Base-by-base conservation (phyloP, 139 green algal genomes). In the Chlamydomonas eustigma region DNA sequence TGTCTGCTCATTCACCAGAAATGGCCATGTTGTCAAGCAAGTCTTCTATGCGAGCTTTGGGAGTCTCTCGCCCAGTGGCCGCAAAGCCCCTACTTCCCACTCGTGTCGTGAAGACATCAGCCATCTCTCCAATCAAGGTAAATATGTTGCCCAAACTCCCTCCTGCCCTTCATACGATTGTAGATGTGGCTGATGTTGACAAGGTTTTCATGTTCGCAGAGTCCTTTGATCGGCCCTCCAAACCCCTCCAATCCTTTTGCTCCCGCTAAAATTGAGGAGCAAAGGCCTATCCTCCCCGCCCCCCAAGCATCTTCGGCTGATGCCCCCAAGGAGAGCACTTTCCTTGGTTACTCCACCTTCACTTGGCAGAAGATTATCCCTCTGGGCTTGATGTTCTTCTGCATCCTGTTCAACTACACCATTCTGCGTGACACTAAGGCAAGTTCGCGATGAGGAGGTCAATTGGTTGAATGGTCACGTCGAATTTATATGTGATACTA, bases 401-500 rank as follows among this genome's bases (percentile, higher is more conserved):
- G 91, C 89, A 98, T 98, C 71, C 86, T 98, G 35, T 99, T 99
- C 92, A 98, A 98, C 91, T 98, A 99, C 93, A 99, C 95, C 76
- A 99, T 99, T 77, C 91, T 99, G 71, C 90, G 95, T 73, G 95
- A 99, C 84, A 99, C 95, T 68, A 99, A 98, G 93, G 91, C 92
- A 68, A n/a, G n/a, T n/a, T n/a, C n/a, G n/a, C n/a, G n/a, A n/a
- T n/a, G n/a, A n/a, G 71, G 80, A 28, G 1, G 35, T 63, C 30
- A 39, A 24, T n/a, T 63, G 24, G 68, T 8, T 38, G 25, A 12
- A 69, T 69, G 22, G 50, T 28, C 50, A 28, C 50, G 50, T 63
- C 22, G 22, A 22, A 28, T 63, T 22, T 24, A 28, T 22, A 22
- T 22, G 22, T 63, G 50, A 63, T 63, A 28, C 50, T 63, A 22